These are phyloP conservation scores for Sanguinoderma infundibulare DNA, from an alignment of 1,284 basidiomycete species.

Conservation along the genomic window DNA sequence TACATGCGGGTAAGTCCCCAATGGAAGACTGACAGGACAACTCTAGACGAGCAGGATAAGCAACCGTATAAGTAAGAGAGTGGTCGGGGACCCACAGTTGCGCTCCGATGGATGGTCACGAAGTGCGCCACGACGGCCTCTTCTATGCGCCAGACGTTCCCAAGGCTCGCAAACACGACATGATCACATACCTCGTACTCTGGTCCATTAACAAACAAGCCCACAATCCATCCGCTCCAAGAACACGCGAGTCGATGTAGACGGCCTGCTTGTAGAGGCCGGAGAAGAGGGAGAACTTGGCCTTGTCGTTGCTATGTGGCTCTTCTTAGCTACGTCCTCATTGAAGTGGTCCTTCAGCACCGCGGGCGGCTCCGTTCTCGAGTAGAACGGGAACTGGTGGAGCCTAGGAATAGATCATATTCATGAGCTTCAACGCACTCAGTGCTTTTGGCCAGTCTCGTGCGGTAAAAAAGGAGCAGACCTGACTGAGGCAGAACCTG, in stretches of 20 bases:
- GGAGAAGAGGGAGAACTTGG: conserved; percentile 80
- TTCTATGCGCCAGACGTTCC: background rate
- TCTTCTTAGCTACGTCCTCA: conserved; percentile 81
- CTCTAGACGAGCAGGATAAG: no score
- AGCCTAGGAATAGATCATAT: conserved; percentile 46
- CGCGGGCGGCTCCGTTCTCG: conserved; percentile 76
- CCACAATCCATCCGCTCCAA: conserved; percentile 70
- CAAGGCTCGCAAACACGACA: background rate
- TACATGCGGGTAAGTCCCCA: no score
- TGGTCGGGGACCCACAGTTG: no score
- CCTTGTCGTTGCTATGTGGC: conserved; percentile 96
- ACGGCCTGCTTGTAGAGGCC: conserved; percentile 76
- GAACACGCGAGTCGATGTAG: conserved; percentile 78
- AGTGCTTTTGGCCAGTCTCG: background rate
- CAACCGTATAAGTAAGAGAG: no score
- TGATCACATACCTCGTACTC: conserved; percentile 64
- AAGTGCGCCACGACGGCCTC: no score
- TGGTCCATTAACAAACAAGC: conserved; percentile 60
- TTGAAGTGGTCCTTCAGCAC: conserved; percentile 78
- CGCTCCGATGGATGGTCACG: no score
- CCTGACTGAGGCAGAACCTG: conserved; percentile 49
- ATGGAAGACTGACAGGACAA: no score
- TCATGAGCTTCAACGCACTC: background rate
- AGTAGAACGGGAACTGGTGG: conserved; percentile 87
- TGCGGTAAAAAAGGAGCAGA: conserved; percentile 53